phyloP scores from a whole-genome alignment of 1,284 basidiomycete species.

The Polyporus tsugae region DNA sequence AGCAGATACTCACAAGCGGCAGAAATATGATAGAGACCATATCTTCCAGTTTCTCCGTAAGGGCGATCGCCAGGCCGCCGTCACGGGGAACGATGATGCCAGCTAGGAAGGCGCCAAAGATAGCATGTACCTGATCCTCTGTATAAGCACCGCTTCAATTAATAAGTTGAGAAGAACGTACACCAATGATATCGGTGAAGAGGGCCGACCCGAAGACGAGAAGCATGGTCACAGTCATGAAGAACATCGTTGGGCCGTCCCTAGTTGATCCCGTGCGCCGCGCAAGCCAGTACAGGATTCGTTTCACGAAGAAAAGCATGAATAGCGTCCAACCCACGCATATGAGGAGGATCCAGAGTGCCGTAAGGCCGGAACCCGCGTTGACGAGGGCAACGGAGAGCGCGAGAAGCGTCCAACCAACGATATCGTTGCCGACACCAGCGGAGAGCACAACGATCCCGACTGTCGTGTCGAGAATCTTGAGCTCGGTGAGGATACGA shows the following conservation, averaged over 20 bases:
- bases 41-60: constrained; percentile 76
- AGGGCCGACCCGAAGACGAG: constrained; percentile 73
- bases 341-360: constrained; percentile 84
- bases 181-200: constrained; percentile 87
- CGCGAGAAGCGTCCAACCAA: constrained; percentile 82
- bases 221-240: constrained; percentile 72
- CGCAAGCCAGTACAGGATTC: constrained; percentile 74
- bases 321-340: constrained; percentile 86
- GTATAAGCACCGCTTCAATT: constrained; percentile 6
- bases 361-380: constrained; percentile 75
- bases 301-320: constrained; percentile 78
- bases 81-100: constrained; percentile 73
- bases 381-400: constrained; percentile 93
- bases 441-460: constrained; percentile 94
- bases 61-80: constrained; percentile 65
- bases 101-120: constrained; percentile 81
- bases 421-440: constrained; percentile 91
- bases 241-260: constrained; percentile 71
- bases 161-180: constrained; percentile 12
- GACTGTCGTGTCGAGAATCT: constrained; percentile 91
- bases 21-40: constrained; percentile 67
- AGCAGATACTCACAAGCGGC: constrained; percentile 57
- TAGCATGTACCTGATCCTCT: constrained; percentile 69
- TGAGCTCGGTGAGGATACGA: constrained; percentile 83
- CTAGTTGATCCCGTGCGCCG: constrained; percentile 83